Conservation (phyloP, 2,329 filamentous ascomycete species). For the Colletotrichum tropicale region DNA sequence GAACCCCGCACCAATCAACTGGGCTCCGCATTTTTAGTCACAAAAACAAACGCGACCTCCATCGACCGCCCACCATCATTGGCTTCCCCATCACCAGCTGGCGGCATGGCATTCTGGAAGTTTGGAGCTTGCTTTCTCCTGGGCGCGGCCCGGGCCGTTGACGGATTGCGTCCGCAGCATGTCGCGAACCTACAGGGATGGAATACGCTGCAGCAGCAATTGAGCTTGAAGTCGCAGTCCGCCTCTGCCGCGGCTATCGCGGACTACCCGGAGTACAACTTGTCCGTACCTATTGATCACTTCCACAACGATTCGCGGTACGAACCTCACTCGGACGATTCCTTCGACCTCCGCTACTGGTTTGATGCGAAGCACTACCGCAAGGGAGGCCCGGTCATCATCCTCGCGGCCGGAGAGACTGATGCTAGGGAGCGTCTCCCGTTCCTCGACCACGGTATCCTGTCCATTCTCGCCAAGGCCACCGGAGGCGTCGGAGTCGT, state of each 20-base stretch:
- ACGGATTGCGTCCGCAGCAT: background rate
- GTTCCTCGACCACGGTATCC: slow-evolving; percentile 79
- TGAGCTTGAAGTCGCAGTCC: background rate
- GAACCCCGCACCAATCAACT: slow-evolving; percentile 4
- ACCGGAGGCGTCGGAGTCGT: slow-evolving; percentile 79
- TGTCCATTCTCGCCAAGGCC: slow-evolving; percentile 71
- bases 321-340: slow-evolving; percentile 73
- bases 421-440: slow-evolving; percentile 65
- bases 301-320: slow-evolving; percentile 83
- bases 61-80: background rate
- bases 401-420: slow-evolving; percentile 77
- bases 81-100: background rate
- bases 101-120: slow-evolving; percentile 9
- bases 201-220: slow-evolving; percentile 8
- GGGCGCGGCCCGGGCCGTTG: background rate
- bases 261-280: slow-evolving; percentile 41
- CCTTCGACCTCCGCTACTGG: slow-evolving; percentile 80
- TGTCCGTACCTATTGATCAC: slow-evolving; percentile 71
- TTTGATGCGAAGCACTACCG: slow-evolving; percentile 80
- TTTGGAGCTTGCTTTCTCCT: slow-evolving; percentile 4
- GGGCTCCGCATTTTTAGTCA: slow-evolving; percentile 7
- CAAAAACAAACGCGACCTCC: background rate
- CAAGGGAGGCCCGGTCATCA: slow-evolving; percentile 79
- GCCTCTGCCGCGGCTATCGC: background rate
- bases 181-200: background rate